phyloP scores from a whole-genome alignment of 106 monocot species.

The Dendrobium officinale region DNA sequence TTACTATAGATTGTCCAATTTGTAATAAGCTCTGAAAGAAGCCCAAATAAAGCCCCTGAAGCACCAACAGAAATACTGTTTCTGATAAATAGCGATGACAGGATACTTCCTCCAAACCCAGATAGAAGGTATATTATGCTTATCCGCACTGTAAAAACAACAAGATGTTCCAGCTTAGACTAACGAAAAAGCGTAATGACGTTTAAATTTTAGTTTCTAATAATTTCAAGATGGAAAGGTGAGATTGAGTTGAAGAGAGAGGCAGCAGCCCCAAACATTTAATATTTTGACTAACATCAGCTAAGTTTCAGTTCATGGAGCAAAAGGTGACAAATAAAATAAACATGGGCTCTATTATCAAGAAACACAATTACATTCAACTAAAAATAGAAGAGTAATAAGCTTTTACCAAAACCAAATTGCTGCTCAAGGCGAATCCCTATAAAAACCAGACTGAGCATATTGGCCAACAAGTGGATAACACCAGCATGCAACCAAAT shows the following conservation, averaged over 20 bases:
- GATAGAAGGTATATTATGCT: constrained; percentile 52
- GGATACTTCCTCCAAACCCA: constrained; percentile 60
- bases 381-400: not conserved
- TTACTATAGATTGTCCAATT: constrained; percentile 67
- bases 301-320: no score
- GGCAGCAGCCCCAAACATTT: no score
- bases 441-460: constrained; percentile 56
- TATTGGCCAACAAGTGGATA: constrained; percentile 51
- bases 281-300: no score
- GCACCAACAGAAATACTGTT: constrained; percentile 64
- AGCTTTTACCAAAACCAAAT: constrained; percentile 63
- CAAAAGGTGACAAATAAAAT: no score
- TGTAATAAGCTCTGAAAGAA: constrained; percentile 66
- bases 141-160: constrained; percentile 37
- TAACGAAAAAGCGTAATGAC: not conserved
- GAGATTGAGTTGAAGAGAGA: not conserved
- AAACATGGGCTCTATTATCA: not conserved
- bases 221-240: not conserved
- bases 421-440: constrained; percentile 69
- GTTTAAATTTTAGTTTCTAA: not conserved
- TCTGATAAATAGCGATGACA: constrained; percentile 51
- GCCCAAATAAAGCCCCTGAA: constrained; percentile 72
- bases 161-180: not conserved
- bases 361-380: not conserved
- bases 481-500: constrained; percentile 74